Evolutionary conservation across 176 grass and related monocot genomes (phyloP), one percentile per base, ranked within the genome.

Genomic region (Hsuehochloa calcarea): DNA sequence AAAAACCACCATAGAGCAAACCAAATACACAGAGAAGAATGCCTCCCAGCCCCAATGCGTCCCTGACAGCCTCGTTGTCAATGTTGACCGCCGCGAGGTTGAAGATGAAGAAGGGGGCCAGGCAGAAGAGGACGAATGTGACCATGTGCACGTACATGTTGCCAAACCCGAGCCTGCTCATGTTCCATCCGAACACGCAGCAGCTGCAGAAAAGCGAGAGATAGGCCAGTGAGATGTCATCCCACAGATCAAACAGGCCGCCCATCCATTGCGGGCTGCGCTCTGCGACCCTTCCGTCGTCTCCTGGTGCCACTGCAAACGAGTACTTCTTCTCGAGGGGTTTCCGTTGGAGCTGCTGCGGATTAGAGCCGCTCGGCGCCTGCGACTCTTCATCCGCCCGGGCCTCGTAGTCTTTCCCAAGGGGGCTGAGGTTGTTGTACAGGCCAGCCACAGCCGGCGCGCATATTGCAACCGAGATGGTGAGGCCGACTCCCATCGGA

Each of bases 81-180:
- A 97, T 71, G 90, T 88, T 97, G 54, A 97, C 51, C 3, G 94
- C 94, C 10, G 94, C 94, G 25, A 97, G 78, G 72, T 90, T 86
- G 89, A 97, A 94, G 74, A 97, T 84, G 81, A 97, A 97, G 81
- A 97, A 97, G 0, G 94, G 94, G 23, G 94, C 91, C 15, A 97
- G 39, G 85, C 94, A 97, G 26, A 97, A 81, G 8, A 97, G 94
- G 44, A 97, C 19, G 87, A 97, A 97, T 4, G 94, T 93, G 15
- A 78, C 74, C 0, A 93, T 39, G 46, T 97, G 94, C 25, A 97
- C 91, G 47, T 93, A 93, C 87, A 90, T 90, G 87, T 97, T 97
- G 64, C 94, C 94, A 3, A 93, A 72, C 7, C 94, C 94, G 0
- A 97, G 87, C 45, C 89, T 87, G 19, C 89, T 74, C 79, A 86